Conservation (phyloP, 257 asterid species). For the Lavandula angustifolia region DNA sequence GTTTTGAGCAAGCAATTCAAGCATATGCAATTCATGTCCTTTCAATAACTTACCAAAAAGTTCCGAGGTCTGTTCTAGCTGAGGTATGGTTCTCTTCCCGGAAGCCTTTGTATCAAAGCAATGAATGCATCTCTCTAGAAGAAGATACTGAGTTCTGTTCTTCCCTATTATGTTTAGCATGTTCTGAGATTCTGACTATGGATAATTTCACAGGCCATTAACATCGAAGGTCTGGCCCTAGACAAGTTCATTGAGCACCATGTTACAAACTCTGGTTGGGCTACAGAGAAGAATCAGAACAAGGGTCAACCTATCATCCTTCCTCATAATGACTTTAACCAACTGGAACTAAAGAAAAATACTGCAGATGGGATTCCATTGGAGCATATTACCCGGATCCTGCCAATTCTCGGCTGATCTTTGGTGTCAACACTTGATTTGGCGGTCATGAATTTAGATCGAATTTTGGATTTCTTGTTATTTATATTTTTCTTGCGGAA, state of each 20-base stretch:
- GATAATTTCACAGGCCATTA: conserved; percentile 58
- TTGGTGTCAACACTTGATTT: background rate
- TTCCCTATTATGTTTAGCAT: background rate
- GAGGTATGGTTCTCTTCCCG: conserved; percentile 60
- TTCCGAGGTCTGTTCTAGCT: conserved; percentile 73
- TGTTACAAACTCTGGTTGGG: conserved; percentile 61
- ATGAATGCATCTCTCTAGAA: no score
- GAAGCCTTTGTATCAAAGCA: no score
- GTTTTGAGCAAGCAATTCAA: conserved; percentile 90
- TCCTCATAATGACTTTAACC: conserved; percentile 72
- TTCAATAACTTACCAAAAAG: conserved; percentile 71
- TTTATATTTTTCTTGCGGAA: background rate
- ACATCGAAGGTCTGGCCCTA: conserved; percentile 68
- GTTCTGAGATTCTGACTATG: background rate
- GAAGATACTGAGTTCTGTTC: background rate
- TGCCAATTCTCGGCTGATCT: conserved; percentile 69
- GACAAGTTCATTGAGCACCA: conserved; percentile 86
- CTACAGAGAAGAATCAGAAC: conserved; percentile 56
- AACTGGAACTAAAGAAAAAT: conserved; percentile 74
- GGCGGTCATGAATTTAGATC: background rate
- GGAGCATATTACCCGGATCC: conserved; percentile 73
- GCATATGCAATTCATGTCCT: conserved; percentile 80
- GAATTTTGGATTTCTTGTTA: conserved; percentile 11
- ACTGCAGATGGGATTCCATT: conserved; percentile 60
- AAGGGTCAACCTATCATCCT: conserved; percentile 59